A percentile compares a stretch with the other conserved stretches of the same genome.
Conservation (phyloP, 73 alveolate genomes). For the Blepharisma japonicum region DNA sequence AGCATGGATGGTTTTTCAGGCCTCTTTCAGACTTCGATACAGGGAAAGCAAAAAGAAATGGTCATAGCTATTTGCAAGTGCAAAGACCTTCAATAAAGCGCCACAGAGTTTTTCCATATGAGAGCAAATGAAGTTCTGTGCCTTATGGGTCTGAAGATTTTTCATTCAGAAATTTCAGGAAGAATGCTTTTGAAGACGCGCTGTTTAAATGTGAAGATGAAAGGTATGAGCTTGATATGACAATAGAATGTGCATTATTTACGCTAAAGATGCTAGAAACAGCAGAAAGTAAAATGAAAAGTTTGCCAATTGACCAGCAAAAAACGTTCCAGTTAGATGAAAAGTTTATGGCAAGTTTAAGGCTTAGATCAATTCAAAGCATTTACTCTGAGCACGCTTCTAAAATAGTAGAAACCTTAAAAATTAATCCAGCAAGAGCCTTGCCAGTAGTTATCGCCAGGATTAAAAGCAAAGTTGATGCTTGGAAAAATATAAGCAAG, state of each 20-base stretch:
- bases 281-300: neutral
- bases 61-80: constrained; percentile 13
- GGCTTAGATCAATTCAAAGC: constrained; percentile 9
- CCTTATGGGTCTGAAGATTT: constrained; percentile 56
- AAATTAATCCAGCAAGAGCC: constrained; percentile 37
- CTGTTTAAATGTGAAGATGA: constrained; percentile 63
- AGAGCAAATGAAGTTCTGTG: constrained; percentile 17
- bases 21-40: constrained; percentile 24
- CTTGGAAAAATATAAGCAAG: constrained; percentile 35
- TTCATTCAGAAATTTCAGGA: constrained; percentile 49
- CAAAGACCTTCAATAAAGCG: constrained; percentile 6
- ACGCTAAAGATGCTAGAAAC: neutral
- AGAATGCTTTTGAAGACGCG: constrained; percentile 51
- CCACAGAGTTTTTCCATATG: neutral
- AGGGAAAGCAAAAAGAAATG: constrained; percentile 14
- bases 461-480: constrained; percentile 38
- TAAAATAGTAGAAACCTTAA: constrained; percentile 41
- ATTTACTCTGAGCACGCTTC: constrained; percentile 31
- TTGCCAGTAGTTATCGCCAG: constrained; percentile 40
- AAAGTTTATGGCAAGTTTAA: neutral
- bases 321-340: neutral
- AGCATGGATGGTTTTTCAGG: constrained; percentile 11
- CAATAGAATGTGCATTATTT: constrained; percentile 4
- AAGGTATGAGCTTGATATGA: constrained; percentile 56
- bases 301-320: neutral